Base-by-base conservation (phyloP, 2,329 filamentous ascomycete species). In the Diaporthe ampelina region DNA sequence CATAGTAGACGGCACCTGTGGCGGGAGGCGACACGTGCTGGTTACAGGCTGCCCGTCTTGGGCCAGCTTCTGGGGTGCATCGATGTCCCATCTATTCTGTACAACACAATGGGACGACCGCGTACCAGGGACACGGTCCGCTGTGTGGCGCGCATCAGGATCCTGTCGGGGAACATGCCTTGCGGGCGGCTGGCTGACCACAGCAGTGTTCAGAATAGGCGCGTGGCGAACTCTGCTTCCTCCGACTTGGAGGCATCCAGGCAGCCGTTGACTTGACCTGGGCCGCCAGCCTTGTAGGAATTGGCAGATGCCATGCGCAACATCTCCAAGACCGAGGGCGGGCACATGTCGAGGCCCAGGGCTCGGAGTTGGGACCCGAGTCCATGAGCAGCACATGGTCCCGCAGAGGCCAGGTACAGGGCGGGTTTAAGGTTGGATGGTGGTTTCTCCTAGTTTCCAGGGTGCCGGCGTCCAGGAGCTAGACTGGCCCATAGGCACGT, bases 341-440 rank as follows among this genome's bases (percentile, higher is more conserved):
- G 32, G 32, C 45, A 52, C 19, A 6, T 24, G 29, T 67, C 45
- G 24, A 63, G 59, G 56, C 56, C 37, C 56, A 35, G 29, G 58
- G 63, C 63, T 52, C 63, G 32, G 63, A 54, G 45, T n/a, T 26
- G 32, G 26, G n/a, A 26, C 7, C 45, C 32, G 29, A 32, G n/a
- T 52, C 48, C 63, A 40, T 24, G 48, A 68, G 32, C 63, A 54
- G 45, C 63, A 52, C 45, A 67, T 67, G 45, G 63, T 26, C 45
- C 63, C 45, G 21, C 63, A 67, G 35, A 9, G 45, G 43, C 63
- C 63, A 52, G 63, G 63, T 54, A 68, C 63, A 68, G 63, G 63
- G 63, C 63, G 19, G 63, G 63, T 68, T 68, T 68, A 68, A 68
- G 63, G 63, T 68, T 68, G 35, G 63, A 68, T 68, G 63, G 63